A percentile compares a stretch with the other conserved stretches of the same genome.
Conservation (phyloP, 176 grass and related monocot species). For the Cenchrus fungigraminus region DNA sequence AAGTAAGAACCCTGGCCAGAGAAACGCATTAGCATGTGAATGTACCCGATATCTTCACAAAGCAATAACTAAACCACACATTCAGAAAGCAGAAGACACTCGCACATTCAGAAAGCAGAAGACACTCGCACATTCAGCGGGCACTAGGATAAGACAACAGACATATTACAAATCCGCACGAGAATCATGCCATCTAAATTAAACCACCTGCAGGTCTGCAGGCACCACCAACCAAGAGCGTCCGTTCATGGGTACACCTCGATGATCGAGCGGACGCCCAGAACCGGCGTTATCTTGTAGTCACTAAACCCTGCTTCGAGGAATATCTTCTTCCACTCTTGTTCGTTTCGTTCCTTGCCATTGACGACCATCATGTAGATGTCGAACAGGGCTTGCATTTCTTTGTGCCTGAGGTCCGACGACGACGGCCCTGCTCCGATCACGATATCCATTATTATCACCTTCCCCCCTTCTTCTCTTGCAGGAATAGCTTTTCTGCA, state of each 20-base stretch:
- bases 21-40: too few species aligned
- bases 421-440: not conserved
- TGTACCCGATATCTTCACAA: too few species aligned
- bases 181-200: not conserved
- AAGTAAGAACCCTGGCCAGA: too few species aligned
- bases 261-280: slow-evolving; percentile 44
- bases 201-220: not conserved
- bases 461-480: slow-evolving; percentile 41
- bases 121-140: too few species aligned
- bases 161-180: not conserved
- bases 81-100: too few species aligned
- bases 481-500: slow-evolving; percentile 52
- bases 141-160: not conserved
- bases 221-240: too few species aligned
- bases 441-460: slow-evolving; percentile 49
- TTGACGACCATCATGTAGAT: slow-evolving; percentile 7
- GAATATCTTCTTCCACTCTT: slow-evolving; percentile 52
- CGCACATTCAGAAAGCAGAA: too few species aligned
- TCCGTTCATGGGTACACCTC: slow-evolving; percentile 16
- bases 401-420: not conserved
- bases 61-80: too few species aligned
- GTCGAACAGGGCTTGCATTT: slow-evolving; percentile 44
- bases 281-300: slow-evolving; percentile 38
- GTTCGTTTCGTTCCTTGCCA: slow-evolving; percentile 29
- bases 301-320: slow-evolving; percentile 28